phyloP scores from a whole-genome alignment of 345 rosid genomes.

The Arabis hirsuta region DNA sequence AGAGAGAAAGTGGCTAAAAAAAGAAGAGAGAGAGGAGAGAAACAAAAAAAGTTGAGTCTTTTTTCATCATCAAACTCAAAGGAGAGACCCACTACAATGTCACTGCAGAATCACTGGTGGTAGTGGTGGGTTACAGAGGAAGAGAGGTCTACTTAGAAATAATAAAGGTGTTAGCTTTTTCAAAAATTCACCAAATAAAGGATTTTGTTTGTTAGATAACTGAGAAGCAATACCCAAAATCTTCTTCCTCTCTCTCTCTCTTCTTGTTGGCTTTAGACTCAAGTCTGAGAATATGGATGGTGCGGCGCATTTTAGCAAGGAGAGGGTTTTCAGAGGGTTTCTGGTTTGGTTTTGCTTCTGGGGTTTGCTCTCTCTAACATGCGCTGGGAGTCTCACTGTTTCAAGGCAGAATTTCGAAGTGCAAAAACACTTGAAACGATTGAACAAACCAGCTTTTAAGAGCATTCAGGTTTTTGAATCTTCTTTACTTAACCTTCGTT shows the following conservation, averaged over 20 bases:
- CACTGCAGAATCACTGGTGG: conserved; percentile 43
- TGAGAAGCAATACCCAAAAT: conserved; percentile 26
- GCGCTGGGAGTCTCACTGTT: conserved; percentile 61
- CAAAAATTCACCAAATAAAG: conserved; percentile 33
- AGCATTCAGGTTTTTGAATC: conserved; percentile 60
- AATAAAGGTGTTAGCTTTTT: conserved; percentile 38
- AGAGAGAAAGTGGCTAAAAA: conserved; percentile 30
- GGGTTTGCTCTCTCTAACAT: conserved; percentile 54
- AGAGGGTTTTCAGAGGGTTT: conserved; percentile 37
- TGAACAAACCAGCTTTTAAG: conserved; percentile 80
- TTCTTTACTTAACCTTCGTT: neutral
- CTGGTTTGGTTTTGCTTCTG: conserved; percentile 50
- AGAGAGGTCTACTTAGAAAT: conserved; percentile 23
- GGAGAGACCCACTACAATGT: conserved; percentile 45
- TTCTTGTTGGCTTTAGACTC: conserved; percentile 23
- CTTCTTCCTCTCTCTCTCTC: conserved; percentile 23
- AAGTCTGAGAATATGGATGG: conserved; percentile 38
- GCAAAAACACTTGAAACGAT: conserved; percentile 79
- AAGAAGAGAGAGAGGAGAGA: conserved; percentile 17
- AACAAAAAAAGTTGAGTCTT: conserved; percentile 36
- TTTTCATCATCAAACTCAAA: conserved; percentile 37
- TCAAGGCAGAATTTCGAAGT: conserved; percentile 77
- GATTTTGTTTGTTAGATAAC: conserved; percentile 8
- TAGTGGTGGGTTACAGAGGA: conserved; percentile 44
- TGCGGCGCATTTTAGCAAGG: conserved; percentile 49